Conservation (phyloP, 495 filamentous ascomycete genomes). For the Penicillium pancosmium region DNA sequence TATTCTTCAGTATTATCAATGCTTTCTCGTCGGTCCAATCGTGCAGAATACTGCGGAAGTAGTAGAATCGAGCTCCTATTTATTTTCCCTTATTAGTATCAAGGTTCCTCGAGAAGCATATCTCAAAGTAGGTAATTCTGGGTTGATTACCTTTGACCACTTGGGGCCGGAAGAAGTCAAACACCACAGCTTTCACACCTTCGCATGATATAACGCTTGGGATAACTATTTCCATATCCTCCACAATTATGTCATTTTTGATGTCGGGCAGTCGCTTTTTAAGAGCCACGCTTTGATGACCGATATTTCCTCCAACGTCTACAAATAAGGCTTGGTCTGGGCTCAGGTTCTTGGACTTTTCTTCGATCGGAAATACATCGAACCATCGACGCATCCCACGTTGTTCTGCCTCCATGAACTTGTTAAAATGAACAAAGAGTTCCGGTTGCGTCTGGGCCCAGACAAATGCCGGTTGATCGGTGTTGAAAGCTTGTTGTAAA, state of each 20-base stretch:
- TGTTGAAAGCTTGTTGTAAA: slow-evolving; percentile 37
- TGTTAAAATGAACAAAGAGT: slow-evolving; percentile 31
- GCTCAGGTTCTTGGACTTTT: slow-evolving; percentile 6
- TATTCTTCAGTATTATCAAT: slow-evolving; percentile 39
- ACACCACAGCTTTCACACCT: slow-evolving; percentile 42
- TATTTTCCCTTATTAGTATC: background rate
- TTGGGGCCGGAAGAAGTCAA: slow-evolving; percentile 52
- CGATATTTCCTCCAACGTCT: slow-evolving; percentile 52
- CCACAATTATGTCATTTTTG: slow-evolving; percentile 43
- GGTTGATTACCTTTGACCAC: slow-evolving; percentile 39
- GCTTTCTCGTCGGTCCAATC: slow-evolving; percentile 46
- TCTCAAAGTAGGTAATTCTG: background rate
- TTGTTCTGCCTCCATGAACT: slow-evolving; percentile 36
- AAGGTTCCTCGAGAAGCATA: background rate
- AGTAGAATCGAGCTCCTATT: slow-evolving; percentile 48
- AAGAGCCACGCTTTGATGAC: slow-evolving; percentile 46
- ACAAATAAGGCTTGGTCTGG: slow-evolving; percentile 36
- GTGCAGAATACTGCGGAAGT: slow-evolving; percentile 49
- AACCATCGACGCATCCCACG: slow-evolving; percentile 28
- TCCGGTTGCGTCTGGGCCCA: slow-evolving; percentile 35
- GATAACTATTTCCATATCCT: slow-evolving; percentile 47
- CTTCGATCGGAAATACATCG: slow-evolving; percentile 25
- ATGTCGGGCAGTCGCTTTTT: slow-evolving; percentile 36
- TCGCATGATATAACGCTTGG: slow-evolving; percentile 29
- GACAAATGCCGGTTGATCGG: slow-evolving; percentile 32